Evolutionary conservation across 1,139 yeast species (phyloP), one percentile per base, ranked within the genome.

Genomic region (Scheffersomyces lignicola): DNA sequence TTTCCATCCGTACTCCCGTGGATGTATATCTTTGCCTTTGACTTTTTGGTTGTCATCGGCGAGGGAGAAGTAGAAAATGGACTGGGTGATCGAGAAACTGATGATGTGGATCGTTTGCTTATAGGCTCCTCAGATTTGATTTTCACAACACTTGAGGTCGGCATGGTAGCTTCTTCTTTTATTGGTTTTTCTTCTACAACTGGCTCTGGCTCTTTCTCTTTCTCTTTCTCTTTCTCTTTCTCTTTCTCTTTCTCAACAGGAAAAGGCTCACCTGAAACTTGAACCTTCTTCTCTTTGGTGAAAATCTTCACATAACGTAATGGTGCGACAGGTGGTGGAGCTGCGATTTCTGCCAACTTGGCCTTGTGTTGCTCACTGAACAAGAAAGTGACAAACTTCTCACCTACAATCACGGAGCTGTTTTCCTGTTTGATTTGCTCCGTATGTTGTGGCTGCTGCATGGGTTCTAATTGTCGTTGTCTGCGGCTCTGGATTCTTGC

Each of bases 271-370:
- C 25, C 22, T 2, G 46, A 44, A 7, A 33, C 31, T 15, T 36
- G 41, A 24, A 43, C 29, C 23, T 41, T 54, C 36, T 49, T 53
- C 17, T 50, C 41, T 32, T 47, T 54, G 6, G 61, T 54, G 9
- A 44, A 40, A 10, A 65, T 62, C 35, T 48, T 60, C 18, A 65
- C 60, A 36, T 52, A 65, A 32, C 67, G 43, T 7, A 24, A 10
- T 8, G 44, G 41, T 12, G 34, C 15, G 10, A 21, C 29, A 12
- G 26, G 20, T 6, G 39, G 22, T 12, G 34, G 14, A 8, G 36
- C 36, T 15, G 25, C 18, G 6, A 14, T 25, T n/a, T 29, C 14
- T 20, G 20, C 3, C 13, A 22, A 30, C 11, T 14, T 15, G 23
- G 20, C 23, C 4, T 22, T 30, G 9, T 3, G 24, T 10, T 9